A percentile compares a stretch with the other conserved stretches of the same genome.
phyloP scores from a whole-genome alignment of 106 monocot species.

The Xerophyta viscosa region DNA sequence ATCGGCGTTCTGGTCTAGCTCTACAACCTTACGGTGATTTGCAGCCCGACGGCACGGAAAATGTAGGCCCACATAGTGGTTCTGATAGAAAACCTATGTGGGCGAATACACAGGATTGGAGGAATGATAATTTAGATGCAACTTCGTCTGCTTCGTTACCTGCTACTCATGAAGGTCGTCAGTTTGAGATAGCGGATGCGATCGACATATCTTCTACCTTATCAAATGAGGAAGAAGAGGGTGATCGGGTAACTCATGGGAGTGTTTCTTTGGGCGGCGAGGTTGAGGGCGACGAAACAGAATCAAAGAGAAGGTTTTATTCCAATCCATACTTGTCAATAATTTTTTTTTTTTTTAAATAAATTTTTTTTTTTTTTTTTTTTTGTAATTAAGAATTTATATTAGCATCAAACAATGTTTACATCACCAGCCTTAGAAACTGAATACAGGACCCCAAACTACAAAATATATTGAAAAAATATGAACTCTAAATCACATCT shows the following conservation, averaged over 20 bases:
- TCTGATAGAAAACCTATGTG: conserved; percentile 14
- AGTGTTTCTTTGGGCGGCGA: conserved; percentile 28
- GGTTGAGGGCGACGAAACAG: conserved; percentile 60
- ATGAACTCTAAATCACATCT: too few relatives aligned
- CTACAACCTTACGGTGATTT: conserved; percentile 16
- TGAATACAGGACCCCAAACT: too few relatives aligned
- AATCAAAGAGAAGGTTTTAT: conserved; percentile 70
- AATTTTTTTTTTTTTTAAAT: not conserved
- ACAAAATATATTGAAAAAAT: too few relatives aligned
- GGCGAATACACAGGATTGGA: conserved; percentile 24
- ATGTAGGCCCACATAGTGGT: conserved; percentile 8
- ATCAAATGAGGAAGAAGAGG: conserved; percentile 60
- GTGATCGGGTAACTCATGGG: conserved; percentile 34
- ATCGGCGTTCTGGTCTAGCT: conserved; percentile 22
- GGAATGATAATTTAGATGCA: conserved; percentile 20
- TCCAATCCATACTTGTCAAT: not conserved
- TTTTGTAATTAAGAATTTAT: not conserved
- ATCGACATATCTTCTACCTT: conserved; percentile 37
- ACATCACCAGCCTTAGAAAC: too few relatives aligned
- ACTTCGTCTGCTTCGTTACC: conserved; percentile 18
- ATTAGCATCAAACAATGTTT: too few relatives aligned
- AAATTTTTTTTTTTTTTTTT: not conserved
- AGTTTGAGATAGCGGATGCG: conserved; percentile 33
- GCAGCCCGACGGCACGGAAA: conserved; percentile 31
- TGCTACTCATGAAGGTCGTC: conserved; percentile 21